Percentiles rank a stretch among this genome's conserved stretches.
These are phyloP conservation scores for Lachancea sp. DNA, from an alignment of 805 yeast genomes.

Conservation along the genomic window DNA sequence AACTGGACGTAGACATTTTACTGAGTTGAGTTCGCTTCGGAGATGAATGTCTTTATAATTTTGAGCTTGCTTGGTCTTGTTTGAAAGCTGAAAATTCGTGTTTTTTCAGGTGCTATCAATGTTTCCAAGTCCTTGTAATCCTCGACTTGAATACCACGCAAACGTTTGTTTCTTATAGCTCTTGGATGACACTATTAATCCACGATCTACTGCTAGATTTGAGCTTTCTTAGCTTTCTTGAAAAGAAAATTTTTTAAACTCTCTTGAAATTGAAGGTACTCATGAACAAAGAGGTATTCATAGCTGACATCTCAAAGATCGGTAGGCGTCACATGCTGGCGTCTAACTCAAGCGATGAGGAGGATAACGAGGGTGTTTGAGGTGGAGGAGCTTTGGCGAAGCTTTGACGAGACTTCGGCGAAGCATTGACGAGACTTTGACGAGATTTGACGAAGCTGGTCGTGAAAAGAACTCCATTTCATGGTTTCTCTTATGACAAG, in stretches of 20 bases:
- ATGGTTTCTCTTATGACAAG: too few relatives aligned
- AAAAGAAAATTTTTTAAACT: neutral
- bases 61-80: neutral
- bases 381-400: too few relatives aligned
- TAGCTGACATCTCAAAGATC: neutral
- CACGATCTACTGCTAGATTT: neutral
- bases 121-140: neutral
- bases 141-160: neutral
- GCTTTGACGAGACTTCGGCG: too few relatives aligned
- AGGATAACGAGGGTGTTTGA: too few relatives aligned
- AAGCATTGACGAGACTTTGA: too few relatives aligned
- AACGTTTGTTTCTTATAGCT: neutral
- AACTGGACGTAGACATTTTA: conserved; percentile 75
- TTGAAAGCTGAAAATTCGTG: neutral
- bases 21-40: neutral
- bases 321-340: neutral
- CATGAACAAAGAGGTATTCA: neutral
- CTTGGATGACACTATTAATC: neutral
- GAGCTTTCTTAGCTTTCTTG: neutral
- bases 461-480: too few relatives aligned
- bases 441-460: too few relatives aligned
- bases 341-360: neutral
- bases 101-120: neutral
- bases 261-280: neutral
- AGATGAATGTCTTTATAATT: neutral